phyloP scores from a whole-genome alignment of 2,329 filamentous ascomycete species.

The Fusarium algeriense region DNA sequence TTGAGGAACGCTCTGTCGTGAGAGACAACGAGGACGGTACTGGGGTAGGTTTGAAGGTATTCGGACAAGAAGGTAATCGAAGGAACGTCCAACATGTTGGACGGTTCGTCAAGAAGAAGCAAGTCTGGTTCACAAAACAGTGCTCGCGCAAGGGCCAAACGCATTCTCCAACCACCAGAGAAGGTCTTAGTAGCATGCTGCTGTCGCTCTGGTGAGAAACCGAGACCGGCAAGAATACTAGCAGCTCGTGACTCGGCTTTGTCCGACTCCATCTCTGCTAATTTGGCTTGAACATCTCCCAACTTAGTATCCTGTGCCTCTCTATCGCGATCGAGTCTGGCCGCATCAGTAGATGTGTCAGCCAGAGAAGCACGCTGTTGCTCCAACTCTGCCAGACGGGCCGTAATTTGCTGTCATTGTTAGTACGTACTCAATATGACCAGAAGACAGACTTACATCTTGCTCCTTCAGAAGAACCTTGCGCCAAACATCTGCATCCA shows the following conservation, averaged over 20 bases:
- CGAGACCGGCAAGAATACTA: constrained; percentile 95
- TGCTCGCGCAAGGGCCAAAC: constrained; percentile 91
- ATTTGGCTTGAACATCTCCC: constrained; percentile 89
- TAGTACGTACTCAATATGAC: constrained; percentile 29
- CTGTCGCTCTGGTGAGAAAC: constrained; percentile 94
- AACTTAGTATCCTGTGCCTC: constrained; percentile 92
- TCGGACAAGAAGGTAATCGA: constrained; percentile 98
- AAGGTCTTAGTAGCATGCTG: constrained; percentile 96
- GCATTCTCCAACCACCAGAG: constrained; percentile 99
- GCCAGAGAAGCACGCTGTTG: constrained; percentile 81
- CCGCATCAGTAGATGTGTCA: constrained; percentile 91
- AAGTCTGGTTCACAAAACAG: constrained; percentile 98
- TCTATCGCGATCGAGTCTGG: constrained; percentile 84
- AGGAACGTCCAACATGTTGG: constrained; percentile 99
- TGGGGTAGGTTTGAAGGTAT: constrained; percentile 94
- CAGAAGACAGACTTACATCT: constrained; percentile 66
- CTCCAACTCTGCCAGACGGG: constrained; percentile 82
- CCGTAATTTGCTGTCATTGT: constrained; percentile 75
- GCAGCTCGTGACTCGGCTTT: constrained; percentile 96
- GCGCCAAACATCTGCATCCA: constrained; percentile 98
- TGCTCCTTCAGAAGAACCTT: constrained; percentile 94
- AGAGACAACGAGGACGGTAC: constrained; percentile 94
- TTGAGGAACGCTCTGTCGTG: constrained; percentile 99
- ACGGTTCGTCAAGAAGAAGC: constrained; percentile 96
- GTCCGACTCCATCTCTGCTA: constrained; percentile 99